These are phyloP conservation scores for Pugionium cornutum DNA, from an alignment of 345 rosid species.

Conservation along the genomic window DNA sequence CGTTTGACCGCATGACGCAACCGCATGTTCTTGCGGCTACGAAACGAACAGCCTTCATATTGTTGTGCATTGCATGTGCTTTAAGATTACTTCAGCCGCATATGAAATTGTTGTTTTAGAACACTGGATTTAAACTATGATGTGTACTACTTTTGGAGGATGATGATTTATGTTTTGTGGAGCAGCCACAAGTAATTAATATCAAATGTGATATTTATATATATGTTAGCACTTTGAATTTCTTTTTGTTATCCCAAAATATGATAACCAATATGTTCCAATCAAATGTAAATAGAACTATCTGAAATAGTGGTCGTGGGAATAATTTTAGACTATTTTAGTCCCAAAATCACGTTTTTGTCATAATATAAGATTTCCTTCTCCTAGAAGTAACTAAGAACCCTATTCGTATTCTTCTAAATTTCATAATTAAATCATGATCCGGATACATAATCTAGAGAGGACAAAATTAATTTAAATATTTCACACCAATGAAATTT, in stretches of 20 bases:
- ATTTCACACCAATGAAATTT: constrained; percentile 7
- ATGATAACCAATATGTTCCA: constrained; percentile 2
- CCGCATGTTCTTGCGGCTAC: no score
- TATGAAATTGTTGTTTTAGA: background rate
- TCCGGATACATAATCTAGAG: constrained; percentile 3
- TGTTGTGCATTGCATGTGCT: background rate
- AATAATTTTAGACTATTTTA: constrained; percentile 23
- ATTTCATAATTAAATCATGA: constrained; percentile 6
- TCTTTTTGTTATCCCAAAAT: background rate
- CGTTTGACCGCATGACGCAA: no score
- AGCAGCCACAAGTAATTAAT: background rate
- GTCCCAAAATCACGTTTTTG: constrained; percentile 9
- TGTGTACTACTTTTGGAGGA: background rate
- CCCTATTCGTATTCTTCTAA: constrained; percentile 32
- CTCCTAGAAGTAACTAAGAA: constrained; percentile 30
- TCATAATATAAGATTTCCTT: background rate
- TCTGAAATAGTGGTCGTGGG: constrained; percentile 13
- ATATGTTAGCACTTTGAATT: background rate
- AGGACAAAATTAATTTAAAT: background rate
- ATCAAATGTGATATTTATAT: background rate
- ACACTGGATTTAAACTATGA: background rate
- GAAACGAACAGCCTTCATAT: no score
- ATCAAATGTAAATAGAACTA: constrained; percentile 21
- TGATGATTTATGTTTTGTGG: background rate
- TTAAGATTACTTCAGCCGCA: background rate